These are phyloP conservation scores for Penicillium sp. DNA, from an alignment of 2,329 filamentous ascomycete genomes.

Conservation along the genomic window DNA sequence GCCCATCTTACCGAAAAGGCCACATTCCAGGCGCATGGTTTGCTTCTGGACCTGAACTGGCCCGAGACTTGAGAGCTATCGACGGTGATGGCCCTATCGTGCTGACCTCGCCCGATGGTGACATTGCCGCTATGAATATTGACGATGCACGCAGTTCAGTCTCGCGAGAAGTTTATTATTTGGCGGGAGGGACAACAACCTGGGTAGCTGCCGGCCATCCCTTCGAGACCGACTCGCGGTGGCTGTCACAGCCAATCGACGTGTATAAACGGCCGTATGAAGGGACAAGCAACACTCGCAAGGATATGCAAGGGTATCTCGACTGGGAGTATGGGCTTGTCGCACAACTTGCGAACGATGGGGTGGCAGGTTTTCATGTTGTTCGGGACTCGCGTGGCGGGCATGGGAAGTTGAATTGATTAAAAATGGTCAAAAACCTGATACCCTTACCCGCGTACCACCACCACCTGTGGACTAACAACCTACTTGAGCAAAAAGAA, in stretches of 20 bases:
- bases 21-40: constrained; percentile 32
- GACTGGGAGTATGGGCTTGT: constrained; percentile 36
- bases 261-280: constrained; percentile 36
- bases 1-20: constrained; percentile 29
- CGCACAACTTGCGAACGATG: constrained; percentile 29
- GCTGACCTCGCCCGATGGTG: constrained; percentile 22
- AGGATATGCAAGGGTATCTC: constrained; percentile 34
- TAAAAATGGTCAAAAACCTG: no score
- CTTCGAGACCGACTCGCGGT: constrained; percentile 27
- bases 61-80: constrained; percentile 22
- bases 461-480: no score
- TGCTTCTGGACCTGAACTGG: constrained; percentile 33
- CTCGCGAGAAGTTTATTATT: constrained; percentile 15
- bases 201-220: constrained; percentile 22
- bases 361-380: constrained; percentile 28
- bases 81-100: constrained; percentile 22
- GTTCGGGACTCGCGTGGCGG: constrained; percentile 9
- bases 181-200: constrained; percentile 27
- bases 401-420: no score
- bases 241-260: constrained; percentile 32
- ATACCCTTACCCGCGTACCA: no score
- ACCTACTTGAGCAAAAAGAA: no score
- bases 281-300: constrained; percentile 28
- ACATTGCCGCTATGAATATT: constrained; percentile 13
- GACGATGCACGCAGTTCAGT: background rate